Conservation (phyloP, 352 stramenopile genomes). For the Peronospora destructor region DNA sequence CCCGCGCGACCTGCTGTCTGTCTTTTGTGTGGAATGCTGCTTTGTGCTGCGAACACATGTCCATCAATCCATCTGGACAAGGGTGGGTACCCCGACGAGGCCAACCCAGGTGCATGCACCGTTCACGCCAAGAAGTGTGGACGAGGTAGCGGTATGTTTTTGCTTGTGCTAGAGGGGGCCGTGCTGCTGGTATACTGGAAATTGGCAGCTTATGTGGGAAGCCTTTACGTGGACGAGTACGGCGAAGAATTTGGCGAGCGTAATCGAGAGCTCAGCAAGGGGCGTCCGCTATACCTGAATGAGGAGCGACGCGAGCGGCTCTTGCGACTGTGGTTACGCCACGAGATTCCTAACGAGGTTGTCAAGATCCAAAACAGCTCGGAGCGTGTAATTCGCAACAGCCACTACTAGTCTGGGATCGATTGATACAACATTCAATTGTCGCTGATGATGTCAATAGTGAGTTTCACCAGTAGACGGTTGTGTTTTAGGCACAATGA, state of each 20-base stretch:
- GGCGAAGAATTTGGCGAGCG: conserved; percentile 83
- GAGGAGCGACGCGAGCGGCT: conserved; percentile 60
- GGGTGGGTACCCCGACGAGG: conserved; percentile 63
- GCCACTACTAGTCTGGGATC: conserved; percentile 33
- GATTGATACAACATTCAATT: too few species aligned
- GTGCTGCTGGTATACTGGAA: conserved; percentile 86
- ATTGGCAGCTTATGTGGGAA: conserved; percentile 73
- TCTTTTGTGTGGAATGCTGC: conserved; percentile 69
- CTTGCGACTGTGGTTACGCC: conserved; percentile 64
- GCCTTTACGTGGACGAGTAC: conserved; percentile 84
- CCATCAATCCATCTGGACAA: conserved; percentile 67
- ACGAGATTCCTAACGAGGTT: conserved; percentile 83
- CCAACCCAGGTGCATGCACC: conserved; percentile 75
- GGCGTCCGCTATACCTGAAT: conserved; percentile 75
- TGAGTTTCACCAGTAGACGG: too few species aligned
- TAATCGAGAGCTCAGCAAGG: conserved; percentile 76
- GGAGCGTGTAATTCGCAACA: conserved; percentile 84
- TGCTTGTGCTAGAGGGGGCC: conserved; percentile 76
- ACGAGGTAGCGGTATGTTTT: conserved; percentile 72
- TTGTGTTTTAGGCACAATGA: too few species aligned
- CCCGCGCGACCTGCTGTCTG: conserved; percentile 77
- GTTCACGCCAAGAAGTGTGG: conserved; percentile 83
- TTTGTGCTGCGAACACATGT: conserved; percentile 79
- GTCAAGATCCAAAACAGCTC: conserved; percentile 86
- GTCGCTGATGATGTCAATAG: too few species aligned